Conservation (phyloP, 768 basidiomycete genomes). For the Lentinula aciculospora region DNA sequence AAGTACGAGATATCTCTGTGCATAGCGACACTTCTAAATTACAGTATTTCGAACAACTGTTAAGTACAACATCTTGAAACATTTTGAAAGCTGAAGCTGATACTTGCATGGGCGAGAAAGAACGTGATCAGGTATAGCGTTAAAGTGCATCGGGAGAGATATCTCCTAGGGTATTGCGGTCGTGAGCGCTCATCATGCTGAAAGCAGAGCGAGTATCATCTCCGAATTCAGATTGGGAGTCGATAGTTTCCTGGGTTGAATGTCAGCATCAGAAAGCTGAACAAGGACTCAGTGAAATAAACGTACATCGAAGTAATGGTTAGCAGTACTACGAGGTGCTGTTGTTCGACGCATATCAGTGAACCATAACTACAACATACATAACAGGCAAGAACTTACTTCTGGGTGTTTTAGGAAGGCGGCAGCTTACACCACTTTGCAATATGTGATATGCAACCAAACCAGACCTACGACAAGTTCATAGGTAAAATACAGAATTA, state of each 20-base stretch:
- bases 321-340: constrained; percentile 84
- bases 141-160: constrained; percentile 69
- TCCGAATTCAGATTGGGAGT: constrained; percentile 65
- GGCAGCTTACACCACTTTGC: constrained; percentile 84
- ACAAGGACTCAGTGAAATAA: constrained; percentile 1
- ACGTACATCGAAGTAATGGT: constrained; percentile 93
- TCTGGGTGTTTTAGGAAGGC: constrained; percentile 89
- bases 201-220: constrained; percentile 62
- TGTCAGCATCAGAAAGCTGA: background rate
- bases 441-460: constrained; percentile 88
- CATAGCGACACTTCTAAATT: too few species aligned
- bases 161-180: constrained; percentile 56
- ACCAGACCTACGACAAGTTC: constrained; percentile 57
- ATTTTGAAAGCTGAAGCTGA: too few species aligned
- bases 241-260: constrained; percentile 59
- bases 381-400: constrained; percentile 46
- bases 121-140: background rate
- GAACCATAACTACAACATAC: background rate
- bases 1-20: too few species aligned
- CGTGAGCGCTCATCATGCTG: constrained; percentile 54
- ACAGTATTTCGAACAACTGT: too few species aligned
- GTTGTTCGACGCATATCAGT: constrained; percentile 8
- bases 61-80: too few species aligned
- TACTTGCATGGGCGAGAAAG: too few species aligned
- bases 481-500: background rate